Percentiles rank a stretch among this genome's conserved stretches.
These are phyloP conservation scores for Artemisia argyi DNA, from an alignment of 129 eudicot species.

Conservation along the genomic window DNA sequence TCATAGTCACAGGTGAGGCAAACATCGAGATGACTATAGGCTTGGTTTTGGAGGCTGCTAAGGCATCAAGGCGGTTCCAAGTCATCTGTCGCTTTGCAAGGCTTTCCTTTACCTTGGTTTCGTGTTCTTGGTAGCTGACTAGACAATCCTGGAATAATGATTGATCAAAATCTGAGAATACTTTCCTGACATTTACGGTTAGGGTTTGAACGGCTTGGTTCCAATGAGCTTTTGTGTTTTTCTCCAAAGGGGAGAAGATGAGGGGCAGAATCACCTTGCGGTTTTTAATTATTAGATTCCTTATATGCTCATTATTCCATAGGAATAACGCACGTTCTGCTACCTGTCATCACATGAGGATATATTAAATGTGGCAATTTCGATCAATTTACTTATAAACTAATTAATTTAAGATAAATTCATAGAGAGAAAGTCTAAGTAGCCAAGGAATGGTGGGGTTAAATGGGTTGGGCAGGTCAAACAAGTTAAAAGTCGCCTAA, in stretches of 20 bases:
- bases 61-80: slow-evolving; percentile 51
- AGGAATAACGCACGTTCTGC: slow-evolving; percentile 67
- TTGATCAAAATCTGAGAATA: slow-evolving; percentile 57
- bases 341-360: slow-evolving; percentile 40
- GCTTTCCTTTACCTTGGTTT: slow-evolving; percentile 44
- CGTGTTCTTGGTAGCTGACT: slow-evolving; percentile 46
- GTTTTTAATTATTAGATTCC: slow-evolving; percentile 52
- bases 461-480: not conserved
- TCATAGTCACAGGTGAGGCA: slow-evolving; percentile 16
- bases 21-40: slow-evolving; percentile 41
- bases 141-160: slow-evolving; percentile 53
- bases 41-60: slow-evolving; percentile 42
- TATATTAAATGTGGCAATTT: not conserved
- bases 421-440: not conserved
- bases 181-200: slow-evolving; percentile 56
- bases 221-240: slow-evolving; percentile 59
- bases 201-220: slow-evolving; percentile 75
- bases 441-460: not conserved
- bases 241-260: slow-evolving; percentile 61
- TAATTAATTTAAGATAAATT: not conserved
- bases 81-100: slow-evolving; percentile 41
- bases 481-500: not conserved
- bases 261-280: slow-evolving; percentile 63
- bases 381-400: not conserved
- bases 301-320: slow-evolving; percentile 69